These are phyloP conservation scores for Tylopilus orsonianus DNA, from an alignment of 1,284 basidiomycete species.

Conservation along the genomic window DNA sequence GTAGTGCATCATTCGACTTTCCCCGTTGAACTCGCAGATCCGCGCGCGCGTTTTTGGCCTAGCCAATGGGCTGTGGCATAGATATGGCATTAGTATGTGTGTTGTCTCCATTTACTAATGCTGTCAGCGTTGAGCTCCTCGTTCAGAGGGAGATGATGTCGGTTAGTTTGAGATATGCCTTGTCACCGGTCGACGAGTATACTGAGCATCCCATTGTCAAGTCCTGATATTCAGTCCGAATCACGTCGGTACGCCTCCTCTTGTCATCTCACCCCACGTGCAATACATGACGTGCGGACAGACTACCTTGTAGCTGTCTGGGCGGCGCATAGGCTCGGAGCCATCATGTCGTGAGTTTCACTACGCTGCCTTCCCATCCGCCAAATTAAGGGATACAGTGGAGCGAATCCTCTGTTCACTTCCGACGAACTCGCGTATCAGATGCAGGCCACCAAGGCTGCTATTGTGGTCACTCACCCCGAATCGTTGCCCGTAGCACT, in stretches of 20 bases:
- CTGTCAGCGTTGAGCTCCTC: neutral
- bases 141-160: constrained; percentile 45
- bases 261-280: neutral
- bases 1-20: neutral
- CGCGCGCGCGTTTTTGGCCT: constrained; percentile 54
- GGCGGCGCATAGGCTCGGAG: constrained; percentile 75
- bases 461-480: constrained; percentile 49
- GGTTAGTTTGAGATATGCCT: constrained; percentile 21
- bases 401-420: constrained; percentile 59
- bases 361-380: neutral
- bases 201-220: constrained; percentile 28
- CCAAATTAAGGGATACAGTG: constrained; percentile 30
- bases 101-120: neutral
- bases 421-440: constrained; percentile 53
- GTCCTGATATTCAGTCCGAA: constrained; percentile 72
- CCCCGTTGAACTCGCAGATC: constrained; percentile 39
- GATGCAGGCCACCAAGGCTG: constrained; percentile 44
- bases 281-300: constrained; percentile 26
- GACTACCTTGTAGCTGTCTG: constrained; percentile 75
- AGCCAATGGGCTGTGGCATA: constrained; percentile 52
- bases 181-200: neutral
- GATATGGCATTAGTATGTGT: constrained; percentile 45
- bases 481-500: constrained; percentile 43
- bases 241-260: constrained; percentile 49
- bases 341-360: constrained; percentile 56